Conservation (phyloP, 345 rosid species). For the Ceriops zippeliana region DNA sequence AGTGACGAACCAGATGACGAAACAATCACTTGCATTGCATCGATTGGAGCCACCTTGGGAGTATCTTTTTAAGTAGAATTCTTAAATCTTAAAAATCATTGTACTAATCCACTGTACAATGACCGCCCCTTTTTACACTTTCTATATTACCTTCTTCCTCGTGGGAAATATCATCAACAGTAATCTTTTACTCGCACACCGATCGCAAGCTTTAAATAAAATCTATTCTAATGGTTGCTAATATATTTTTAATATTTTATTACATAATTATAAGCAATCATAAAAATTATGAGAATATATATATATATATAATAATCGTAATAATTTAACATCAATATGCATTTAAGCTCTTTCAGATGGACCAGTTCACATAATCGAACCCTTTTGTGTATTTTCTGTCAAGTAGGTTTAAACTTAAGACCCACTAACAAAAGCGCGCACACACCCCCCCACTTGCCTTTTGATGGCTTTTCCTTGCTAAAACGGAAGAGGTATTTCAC, state of each 20-base stretch:
- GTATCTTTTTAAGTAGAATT: constrained; percentile 11
- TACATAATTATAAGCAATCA: too few species aligned
- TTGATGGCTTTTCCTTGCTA: constrained; percentile 17
- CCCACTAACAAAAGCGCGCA: neutral
- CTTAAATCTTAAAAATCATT: constrained; percentile 22
- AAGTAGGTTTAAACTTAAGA: constrained; percentile 13
- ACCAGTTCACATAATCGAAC: too few species aligned
- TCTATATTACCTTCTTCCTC: neutral
- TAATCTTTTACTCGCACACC: too few species aligned
- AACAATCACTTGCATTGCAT: constrained; percentile 15
- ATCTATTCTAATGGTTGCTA: neutral
- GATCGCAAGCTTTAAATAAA: neutral
- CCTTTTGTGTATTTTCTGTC: neutral
- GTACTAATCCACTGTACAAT: constrained; percentile 9
- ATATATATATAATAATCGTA: too few species aligned
- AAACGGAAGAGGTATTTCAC: constrained; percentile 25
- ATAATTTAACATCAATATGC: too few species aligned
- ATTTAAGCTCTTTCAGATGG: too few species aligned
- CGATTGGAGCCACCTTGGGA: neutral
- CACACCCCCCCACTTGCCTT: neutral
- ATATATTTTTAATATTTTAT: neutral
- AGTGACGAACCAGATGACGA: constrained; percentile 50
- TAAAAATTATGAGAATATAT: too few species aligned
- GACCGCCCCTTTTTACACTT: neutral
- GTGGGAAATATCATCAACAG: neutral